Evolutionary conservation across 176 grass and related monocot species (phyloP), one percentile per base, ranked within the genome.

Genomic region (Phoenix dactylifera): DNA sequence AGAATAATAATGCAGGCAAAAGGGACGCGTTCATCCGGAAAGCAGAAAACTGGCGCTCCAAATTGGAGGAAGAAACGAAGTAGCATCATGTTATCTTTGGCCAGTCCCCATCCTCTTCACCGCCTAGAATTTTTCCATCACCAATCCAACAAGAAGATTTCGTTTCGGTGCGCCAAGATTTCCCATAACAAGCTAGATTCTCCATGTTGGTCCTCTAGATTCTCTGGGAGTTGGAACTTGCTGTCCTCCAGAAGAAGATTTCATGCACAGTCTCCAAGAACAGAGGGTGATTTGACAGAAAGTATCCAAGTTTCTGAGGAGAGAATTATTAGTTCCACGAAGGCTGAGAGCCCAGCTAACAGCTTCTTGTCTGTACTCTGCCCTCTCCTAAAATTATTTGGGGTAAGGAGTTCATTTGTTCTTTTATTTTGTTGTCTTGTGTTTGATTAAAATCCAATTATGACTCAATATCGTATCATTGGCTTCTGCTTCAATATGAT

Each of bases 291-390:
- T 62, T 26, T 65, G 50, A 48, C 59, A 5, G 69, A 59, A 2
- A 51, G 19, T 16, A 24, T 50, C 15, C 54, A 69, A 48, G 25
- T 44, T 44, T 44, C 54, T 3, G 77, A 76, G 1, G 57, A 44
- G 18, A 30, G 4, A 44, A 14, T 39, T 0, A 20, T 18, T 24
- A 7, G 58, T 23, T 49, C 57, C 0, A 60, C 62, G 12, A 62
- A 51, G 26, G 23, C 58, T 7, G 18, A 49, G 16, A 29, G 59
- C 28, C 17, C 70, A 48, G 2, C 70, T 12, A 28, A 59, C 64
- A 96, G 78, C 59, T 70, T 97, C 64, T 14, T 90, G 65, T 96
- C 92, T 3, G 53, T 87, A 23, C 80, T 96, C 24, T 96, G 92
- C 49, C 91, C 83, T 32, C 92, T 97, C 52, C 83, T 97, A 63